Evolutionary conservation across 2,329 filamentous ascomycete species (phyloP).

Genomic region (Thielaviopsis populi): DNA sequence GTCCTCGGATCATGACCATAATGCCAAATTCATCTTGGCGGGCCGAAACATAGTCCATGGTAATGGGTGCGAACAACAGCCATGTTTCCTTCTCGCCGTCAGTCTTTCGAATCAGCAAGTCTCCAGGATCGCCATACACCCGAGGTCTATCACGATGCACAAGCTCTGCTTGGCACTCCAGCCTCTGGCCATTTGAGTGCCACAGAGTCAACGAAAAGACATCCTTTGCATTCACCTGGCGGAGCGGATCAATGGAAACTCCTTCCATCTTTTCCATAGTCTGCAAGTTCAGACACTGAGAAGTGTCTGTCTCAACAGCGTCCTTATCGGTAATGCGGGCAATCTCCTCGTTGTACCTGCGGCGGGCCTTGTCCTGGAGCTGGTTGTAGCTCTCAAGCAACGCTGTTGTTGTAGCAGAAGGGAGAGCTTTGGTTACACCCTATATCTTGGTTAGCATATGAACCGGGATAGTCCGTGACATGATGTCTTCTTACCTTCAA

Average conservation of each 20-base stretch:
- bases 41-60: slow-evolving; percentile 58
- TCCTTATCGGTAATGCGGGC: slow-evolving; percentile 72
- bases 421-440: slow-evolving; percentile 42
- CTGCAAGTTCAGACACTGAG: slow-evolving; percentile 61
- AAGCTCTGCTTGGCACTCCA: slow-evolving; percentile 80
- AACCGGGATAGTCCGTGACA: neutral
- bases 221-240: slow-evolving; percentile 80
- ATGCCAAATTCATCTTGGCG: slow-evolving; percentile 61
- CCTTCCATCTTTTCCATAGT: slow-evolving; percentile 57
- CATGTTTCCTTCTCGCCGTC: slow-evolving; percentile 57
- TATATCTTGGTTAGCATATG: slow-evolving; percentile 19
- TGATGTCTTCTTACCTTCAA: slow-evolving; percentile 44
- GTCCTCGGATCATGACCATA: slow-evolving; percentile 72
- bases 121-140: slow-evolving; percentile 53
- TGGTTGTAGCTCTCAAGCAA: slow-evolving; percentile 44
- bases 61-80: slow-evolving; percentile 84
- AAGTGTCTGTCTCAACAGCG: slow-evolving; percentile 68
- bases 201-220: slow-evolving; percentile 71
- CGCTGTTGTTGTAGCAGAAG: slow-evolving; percentile 31
- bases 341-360: slow-evolving; percentile 45
- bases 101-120: slow-evolving; percentile 87
- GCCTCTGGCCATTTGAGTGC: slow-evolving; percentile 78
- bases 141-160: slow-evolving; percentile 66
- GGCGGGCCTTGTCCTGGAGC: slow-evolving; percentile 62
- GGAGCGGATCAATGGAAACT: slow-evolving; percentile 56